phyloP scores from a whole-genome alignment of 1,284 basidiomycete species.

The Mycena citricolor region DNA sequence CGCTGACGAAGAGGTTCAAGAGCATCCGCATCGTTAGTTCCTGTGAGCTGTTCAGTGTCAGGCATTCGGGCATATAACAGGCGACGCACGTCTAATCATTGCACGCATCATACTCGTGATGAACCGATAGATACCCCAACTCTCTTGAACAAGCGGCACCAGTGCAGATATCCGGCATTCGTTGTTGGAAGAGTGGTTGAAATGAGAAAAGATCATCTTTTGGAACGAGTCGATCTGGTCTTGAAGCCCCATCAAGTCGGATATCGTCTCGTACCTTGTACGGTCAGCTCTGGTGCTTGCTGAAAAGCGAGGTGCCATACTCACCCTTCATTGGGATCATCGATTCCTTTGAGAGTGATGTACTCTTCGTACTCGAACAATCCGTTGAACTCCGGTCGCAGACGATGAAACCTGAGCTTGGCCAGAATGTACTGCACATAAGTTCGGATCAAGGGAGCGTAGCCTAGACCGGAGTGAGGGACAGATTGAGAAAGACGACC shows the following conservation, averaged over 20 bases:
- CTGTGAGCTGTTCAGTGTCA: constrained; percentile 43
- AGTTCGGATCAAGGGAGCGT: constrained; percentile 87
- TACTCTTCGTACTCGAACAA: constrained; percentile 98
- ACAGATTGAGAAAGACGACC: constrained; percentile 10
- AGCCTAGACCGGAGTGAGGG: constrained; percentile 53
- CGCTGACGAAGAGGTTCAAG: constrained; percentile 84
- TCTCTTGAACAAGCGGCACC: constrained; percentile 94
- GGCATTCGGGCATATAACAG: constrained; percentile 6
- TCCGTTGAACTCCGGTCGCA: constrained; percentile 94
- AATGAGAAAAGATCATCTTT: constrained; percentile 92
- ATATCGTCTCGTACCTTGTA: constrained; percentile 86
- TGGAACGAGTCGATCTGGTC: constrained; percentile 98
- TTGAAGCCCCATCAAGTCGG: constrained; percentile 92
- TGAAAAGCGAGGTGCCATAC: constrained; percentile 28
- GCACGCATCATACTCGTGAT: constrained; percentile 97
- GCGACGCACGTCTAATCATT: constrained; percentile 81
- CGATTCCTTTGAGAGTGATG: constrained; percentile 91
- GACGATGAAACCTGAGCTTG: constrained; percentile 92
- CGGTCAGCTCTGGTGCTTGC: constrained; percentile 1
- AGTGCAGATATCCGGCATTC: constrained; percentile 93
- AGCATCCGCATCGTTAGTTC: constrained; percentile 84
- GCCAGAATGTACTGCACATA: constrained; percentile 93
- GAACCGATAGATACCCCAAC: constrained; percentile 96
- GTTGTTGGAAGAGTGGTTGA: constrained; percentile 87
- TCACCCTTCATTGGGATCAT: constrained; percentile 96